These are phyloP conservation scores for Pachyrhizus erosus DNA, from an alignment of 306 rosid genomes.

Conservation along the genomic window DNA sequence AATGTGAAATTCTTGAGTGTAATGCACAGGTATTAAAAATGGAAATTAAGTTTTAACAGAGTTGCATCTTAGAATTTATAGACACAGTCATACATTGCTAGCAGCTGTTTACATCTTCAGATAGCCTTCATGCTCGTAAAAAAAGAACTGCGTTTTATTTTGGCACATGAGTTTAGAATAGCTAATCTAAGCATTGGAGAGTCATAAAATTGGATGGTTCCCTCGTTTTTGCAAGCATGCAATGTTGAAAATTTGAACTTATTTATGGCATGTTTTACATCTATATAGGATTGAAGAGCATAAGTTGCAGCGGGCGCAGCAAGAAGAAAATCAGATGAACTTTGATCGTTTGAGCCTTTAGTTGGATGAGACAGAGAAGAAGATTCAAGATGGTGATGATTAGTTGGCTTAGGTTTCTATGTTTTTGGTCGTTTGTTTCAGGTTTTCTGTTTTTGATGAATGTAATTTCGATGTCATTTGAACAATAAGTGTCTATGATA, in stretches of 20 bases:
- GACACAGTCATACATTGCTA: neutral
- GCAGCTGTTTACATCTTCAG: too few species aligned
- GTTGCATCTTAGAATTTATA: neutral
- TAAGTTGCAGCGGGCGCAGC: neutral
- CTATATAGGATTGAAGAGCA: too few species aligned
- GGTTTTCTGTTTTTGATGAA: neutral
- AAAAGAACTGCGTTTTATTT: neutral
- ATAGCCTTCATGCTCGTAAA: too few species aligned
- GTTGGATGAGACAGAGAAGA: neutral
- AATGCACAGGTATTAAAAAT: neutral
- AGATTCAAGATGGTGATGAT: neutral
- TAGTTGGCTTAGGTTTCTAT: neutral
- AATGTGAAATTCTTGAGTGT: too few species aligned
- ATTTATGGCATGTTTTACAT: too few species aligned
- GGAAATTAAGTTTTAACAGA: neutral
- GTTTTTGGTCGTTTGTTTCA: neutral
- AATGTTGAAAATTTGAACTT: neutral
- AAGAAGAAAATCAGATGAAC: neutral
- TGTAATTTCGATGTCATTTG: neutral
- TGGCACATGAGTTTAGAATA: conserved; percentile 47
- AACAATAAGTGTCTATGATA: neutral
- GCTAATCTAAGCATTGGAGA: conserved; percentile 25
- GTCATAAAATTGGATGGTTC: conserved; percentile 32
- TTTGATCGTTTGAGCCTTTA: neutral
- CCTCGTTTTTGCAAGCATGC: conserved; percentile 25